phyloP scores from a whole-genome alignment of 31 red algal species.

The Asparagopsis taxiformis region DNA sequence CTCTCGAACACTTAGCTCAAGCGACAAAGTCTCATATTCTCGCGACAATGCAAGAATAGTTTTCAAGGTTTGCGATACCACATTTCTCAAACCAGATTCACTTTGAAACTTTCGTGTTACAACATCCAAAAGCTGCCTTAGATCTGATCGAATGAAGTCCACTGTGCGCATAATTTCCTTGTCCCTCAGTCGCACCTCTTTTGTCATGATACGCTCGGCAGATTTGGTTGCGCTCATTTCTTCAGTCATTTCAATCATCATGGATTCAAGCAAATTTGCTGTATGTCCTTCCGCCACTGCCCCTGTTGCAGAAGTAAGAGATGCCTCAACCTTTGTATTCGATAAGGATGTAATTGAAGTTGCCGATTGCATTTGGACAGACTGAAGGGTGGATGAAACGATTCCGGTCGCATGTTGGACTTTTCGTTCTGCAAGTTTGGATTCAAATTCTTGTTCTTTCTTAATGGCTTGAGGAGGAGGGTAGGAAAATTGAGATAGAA shows the following conservation, averaged over 20 bases:
- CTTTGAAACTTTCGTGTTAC: constrained; percentile 12
- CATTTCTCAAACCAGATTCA: constrained; percentile 21
- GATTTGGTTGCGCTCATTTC: constrained; percentile 22
- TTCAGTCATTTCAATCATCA: constrained; percentile 40
- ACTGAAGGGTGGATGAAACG: neutral
- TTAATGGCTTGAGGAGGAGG: neutral
- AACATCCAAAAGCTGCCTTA: constrained; percentile 14
- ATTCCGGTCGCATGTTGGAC: neutral
- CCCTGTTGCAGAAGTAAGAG: constrained; percentile 1
- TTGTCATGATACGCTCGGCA: constrained; percentile 9
- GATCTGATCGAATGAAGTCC: constrained; percentile 2
- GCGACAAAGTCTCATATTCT: constrained; percentile 33
- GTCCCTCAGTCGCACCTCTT: neutral
- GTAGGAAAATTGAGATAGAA: constrained; percentile 28
- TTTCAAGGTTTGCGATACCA: constrained; percentile 21
- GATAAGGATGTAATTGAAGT: neutral
- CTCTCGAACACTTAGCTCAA: constrained; percentile 39
- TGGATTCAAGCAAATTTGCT: constrained; percentile 13
- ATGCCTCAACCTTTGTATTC: constrained; percentile 16
- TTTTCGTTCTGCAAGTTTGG: neutral
- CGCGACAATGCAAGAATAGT: constrained; percentile 19
- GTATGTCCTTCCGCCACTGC: constrained; percentile 9
- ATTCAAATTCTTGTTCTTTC: neutral
- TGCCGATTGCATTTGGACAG: neutral
- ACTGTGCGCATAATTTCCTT: constrained; percentile 9